A percentile compares a stretch with the other conserved stretches of the same genome.
Evolutionary conservation across 345 rosid species (phyloP).

Genomic region (Eucalyptus pauciflora): DNA sequence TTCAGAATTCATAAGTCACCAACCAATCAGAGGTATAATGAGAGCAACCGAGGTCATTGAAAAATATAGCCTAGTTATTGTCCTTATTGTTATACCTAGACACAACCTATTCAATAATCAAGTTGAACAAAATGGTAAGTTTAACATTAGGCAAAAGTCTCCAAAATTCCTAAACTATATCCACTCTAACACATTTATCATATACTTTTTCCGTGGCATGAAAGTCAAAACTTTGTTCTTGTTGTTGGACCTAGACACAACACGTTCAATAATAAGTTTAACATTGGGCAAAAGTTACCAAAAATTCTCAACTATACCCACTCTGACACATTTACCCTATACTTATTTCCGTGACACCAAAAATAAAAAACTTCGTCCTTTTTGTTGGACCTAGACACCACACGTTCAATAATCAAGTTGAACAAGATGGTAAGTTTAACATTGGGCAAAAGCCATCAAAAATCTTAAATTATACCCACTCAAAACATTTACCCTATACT

Average conservation of each 20-base stretch:
- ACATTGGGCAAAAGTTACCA: neutral
- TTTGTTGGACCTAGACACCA: neutral
- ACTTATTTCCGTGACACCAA: neutral
- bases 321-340: too few species aligned
- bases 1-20: neutral
- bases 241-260: neutral
- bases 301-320: neutral
- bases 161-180: too few species aligned
- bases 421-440: neutral
- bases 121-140: neutral
- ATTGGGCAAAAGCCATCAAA: neutral
- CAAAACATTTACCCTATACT: too few species aligned
- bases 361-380: too few species aligned
- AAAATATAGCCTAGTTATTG: neutral
- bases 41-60: neutral
- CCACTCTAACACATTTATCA: neutral
- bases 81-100: neutral
- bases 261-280: neutral
- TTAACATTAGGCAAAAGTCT: neutral
- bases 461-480: neutral
- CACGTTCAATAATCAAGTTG: neutral
- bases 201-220: accelerated
- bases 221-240: too few species aligned
- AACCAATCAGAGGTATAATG: neutral
- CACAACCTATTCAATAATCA: neutral